Percentiles rank a stretch among this genome's conserved stretches.
These are phyloP conservation scores for Neurospora sp. DNA, from an alignment of 495 filamentous ascomycete species.

Conservation along the genomic window DNA sequence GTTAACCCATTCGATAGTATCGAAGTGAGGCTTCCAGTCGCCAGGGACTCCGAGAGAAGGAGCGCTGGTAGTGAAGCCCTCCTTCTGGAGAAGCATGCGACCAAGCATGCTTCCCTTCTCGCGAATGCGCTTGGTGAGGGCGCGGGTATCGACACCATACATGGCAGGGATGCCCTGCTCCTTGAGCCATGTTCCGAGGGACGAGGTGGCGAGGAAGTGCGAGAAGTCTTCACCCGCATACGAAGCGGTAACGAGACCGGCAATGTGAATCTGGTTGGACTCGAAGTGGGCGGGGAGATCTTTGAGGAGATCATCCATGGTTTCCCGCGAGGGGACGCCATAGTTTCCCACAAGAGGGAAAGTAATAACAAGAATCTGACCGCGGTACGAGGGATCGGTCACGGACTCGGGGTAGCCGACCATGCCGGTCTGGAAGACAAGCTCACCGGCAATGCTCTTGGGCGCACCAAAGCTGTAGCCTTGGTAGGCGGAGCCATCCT, in stretches of 20 bases:
- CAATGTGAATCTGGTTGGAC: slow-evolving; percentile 79
- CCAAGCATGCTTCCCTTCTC: slow-evolving; percentile 95
- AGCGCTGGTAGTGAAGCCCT: slow-evolving; percentile 28
- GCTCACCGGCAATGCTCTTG: slow-evolving; percentile 85
- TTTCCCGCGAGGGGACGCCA: slow-evolving; percentile 78
- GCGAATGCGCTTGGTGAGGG: slow-evolving; percentile 86
- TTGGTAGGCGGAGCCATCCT: slow-evolving; percentile 80
- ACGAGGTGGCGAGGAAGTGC: slow-evolving; percentile 82
- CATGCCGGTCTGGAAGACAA: slow-evolving; percentile 99
- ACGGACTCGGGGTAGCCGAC: slow-evolving; percentile 97
- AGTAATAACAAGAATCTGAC: slow-evolving; percentile 97
- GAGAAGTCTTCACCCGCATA: slow-evolving; percentile 93
- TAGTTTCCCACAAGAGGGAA: slow-evolving; percentile 99
- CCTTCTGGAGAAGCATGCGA: slow-evolving; percentile 66
- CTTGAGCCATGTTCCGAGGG: slow-evolving; percentile 88
- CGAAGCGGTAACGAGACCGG: slow-evolving; percentile 78
- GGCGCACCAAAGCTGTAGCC: slow-evolving; percentile 92
- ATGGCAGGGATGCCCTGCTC: slow-evolving; percentile 94
- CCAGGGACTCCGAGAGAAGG: slow-evolving; percentile 14
- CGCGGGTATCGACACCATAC: slow-evolving; percentile 89
- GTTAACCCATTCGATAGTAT: slow-evolving; percentile 75
- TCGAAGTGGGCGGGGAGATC: slow-evolving; percentile 89
- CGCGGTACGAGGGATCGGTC: slow-evolving; percentile 97
- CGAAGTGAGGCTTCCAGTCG: slow-evolving; percentile 59
- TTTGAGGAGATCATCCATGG: slow-evolving; percentile 68